Base-by-base conservation (phyloP, 495 filamentous ascomycete species). In the Tuber borchii region DNA sequence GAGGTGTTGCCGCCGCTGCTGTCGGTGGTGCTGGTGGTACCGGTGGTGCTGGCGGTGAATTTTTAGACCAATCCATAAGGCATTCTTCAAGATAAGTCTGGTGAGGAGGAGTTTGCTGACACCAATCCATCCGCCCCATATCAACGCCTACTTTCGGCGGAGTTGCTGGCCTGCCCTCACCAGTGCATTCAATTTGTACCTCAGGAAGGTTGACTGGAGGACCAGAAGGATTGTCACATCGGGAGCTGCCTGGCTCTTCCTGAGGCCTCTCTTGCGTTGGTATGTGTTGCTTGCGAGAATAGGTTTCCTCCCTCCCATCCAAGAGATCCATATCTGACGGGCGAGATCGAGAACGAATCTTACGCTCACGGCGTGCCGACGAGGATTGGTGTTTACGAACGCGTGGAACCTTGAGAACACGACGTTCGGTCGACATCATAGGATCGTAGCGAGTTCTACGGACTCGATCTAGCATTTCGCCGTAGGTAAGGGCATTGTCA, bases 391-490 rank as follows among this genome's bases (percentile, higher is more conserved):
- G 26, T 44, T 79, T 79, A 37, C 78, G 77, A 2, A 79, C 70
- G 51, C 78, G 78, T 40, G 75, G 76, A 44, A 12, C 71, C 34
- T 79, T 79, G 72, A 75, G 73, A 39, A 79, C 77, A 68, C 78
- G 78, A 70, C 45, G 37, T 10, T 70, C 26, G 31, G 26, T 2
- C 31, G 17, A 34, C 26, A 1, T 65, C 26, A 26, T 4, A 16
- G 56, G 12, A 16, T 34, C 56, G 14, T 17, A 14, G 17, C 56
- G 56, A 16, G 56, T 34, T 34, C 56, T 65, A 26, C 7, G 16
- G 26, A 34, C 17, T 26, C 2, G 56, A 34, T 34, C 4, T 2
- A 65, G 26, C 19, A 31, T 31, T 19, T 31, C 26, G 4, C 14
- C 19, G 56, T 34, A 65, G 14, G 26, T 4, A 17, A 0, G 1